These are phyloP conservation scores for Grifola frondosa DNA, from an alignment of 1,284 basidiomycete species.

Conservation along the genomic window DNA sequence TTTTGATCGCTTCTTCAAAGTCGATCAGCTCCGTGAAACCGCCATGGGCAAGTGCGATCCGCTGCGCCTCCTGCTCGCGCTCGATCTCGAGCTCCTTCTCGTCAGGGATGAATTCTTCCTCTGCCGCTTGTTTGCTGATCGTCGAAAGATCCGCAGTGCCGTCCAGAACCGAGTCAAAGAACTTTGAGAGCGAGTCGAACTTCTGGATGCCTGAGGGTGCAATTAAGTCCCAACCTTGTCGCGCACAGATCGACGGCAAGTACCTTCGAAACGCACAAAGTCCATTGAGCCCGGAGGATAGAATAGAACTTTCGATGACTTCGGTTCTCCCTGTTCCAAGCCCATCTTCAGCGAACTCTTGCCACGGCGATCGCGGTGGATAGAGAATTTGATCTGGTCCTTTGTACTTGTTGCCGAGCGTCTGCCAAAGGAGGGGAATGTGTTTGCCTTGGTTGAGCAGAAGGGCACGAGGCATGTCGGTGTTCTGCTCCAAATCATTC, in stretches of 20 bases:
- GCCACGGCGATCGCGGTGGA: constrained; percentile 68
- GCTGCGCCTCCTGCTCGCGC: constrained; percentile 51
- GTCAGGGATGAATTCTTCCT: constrained; percentile 41
- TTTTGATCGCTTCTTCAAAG: constrained; percentile 50
- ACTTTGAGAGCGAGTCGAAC: constrained; percentile 62
- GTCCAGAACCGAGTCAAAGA: constrained; percentile 66
- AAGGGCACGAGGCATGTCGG: constrained; percentile 62
- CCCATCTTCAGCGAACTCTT: constrained; percentile 56
- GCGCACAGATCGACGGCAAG: constrained; percentile 8
- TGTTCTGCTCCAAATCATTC: constrained; percentile 39
- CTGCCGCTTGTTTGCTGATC: constrained; percentile 36
- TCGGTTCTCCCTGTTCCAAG: constrained; percentile 49
- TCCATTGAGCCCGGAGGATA: constrained; percentile 58
- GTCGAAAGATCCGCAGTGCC: constrained; percentile 56
- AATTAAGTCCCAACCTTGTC: not conserved
- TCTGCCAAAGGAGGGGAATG: constrained; percentile 84
- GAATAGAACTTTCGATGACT: constrained; percentile 63
- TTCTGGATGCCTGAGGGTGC: constrained; percentile 55
- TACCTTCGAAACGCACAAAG: constrained; percentile 62
- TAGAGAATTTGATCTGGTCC: constrained; percentile 67
- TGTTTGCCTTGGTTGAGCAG: constrained; percentile 77
- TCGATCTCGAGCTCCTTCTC: constrained; percentile 47
- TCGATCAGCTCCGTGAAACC: constrained; percentile 50
- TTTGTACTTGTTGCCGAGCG: constrained; percentile 74
- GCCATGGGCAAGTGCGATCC: constrained; percentile 50